These are phyloP conservation scores for Termitomyces sp. DNA, from an alignment of 768 basidiomycete species.

Conservation along the genomic window DNA sequence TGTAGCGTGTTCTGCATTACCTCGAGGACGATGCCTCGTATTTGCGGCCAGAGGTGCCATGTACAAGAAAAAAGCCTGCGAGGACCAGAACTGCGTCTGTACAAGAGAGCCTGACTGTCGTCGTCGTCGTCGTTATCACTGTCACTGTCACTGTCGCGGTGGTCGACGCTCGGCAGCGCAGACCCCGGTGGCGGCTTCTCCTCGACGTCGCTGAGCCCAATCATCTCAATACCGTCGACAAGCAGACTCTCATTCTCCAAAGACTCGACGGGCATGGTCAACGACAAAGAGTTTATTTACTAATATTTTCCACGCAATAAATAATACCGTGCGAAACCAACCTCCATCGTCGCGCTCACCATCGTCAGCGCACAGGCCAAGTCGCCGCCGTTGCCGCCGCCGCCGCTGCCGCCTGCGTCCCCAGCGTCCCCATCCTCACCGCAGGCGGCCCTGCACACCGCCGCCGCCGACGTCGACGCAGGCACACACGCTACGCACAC, in stretches of 20 bases:
- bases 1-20: slow-evolving; percentile 28
- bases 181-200: slow-evolving; percentile 1
- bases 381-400: neutral
- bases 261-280: slow-evolving; percentile 14
- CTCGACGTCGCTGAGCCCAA: slow-evolving; percentile 22
- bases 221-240: slow-evolving; percentile 32
- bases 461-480: too few species aligned
- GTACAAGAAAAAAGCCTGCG: slow-evolving; percentile 17
- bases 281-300: slow-evolving; percentile 5
- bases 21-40: slow-evolving; percentile 64
- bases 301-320: slow-evolving; percentile 6
- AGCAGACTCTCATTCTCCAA: neutral
- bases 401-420: neutral
- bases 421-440: too few species aligned
- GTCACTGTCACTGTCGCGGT: slow-evolving; percentile 17
- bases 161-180: neutral
- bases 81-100: slow-evolving; percentile 13
- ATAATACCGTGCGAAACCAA: slow-evolving; percentile 14
- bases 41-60: slow-evolving; percentile 44
- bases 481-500: slow-evolving; percentile 12
- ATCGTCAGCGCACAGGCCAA: neutral
- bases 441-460: too few species aligned
- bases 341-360: too few species aligned
- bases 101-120: slow-evolving; percentile 43
- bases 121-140: slow-evolving; percentile 27